Percentiles rank a stretch among this genome's conserved stretches.
These are phyloP conservation scores for Buxus sempervirens DNA, from an alignment of 164 flowering plant genomes.

Conservation along the genomic window DNA sequence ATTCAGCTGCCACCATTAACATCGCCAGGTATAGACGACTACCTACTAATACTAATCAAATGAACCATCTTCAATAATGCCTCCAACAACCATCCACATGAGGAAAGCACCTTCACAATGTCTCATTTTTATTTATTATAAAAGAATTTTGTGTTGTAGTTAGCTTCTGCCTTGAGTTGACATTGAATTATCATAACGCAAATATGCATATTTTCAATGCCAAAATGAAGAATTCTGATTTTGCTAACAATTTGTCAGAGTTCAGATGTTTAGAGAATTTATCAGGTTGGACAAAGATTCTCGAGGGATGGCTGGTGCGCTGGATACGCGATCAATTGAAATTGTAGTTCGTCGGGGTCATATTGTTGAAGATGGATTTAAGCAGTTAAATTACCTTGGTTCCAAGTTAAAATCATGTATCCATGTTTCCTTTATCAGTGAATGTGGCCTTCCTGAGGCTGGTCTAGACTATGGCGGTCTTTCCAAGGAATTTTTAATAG, in stretches of 20 bases:
- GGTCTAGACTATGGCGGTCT: conserved; percentile 98
- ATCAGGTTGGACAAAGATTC: conserved; percentile 85
- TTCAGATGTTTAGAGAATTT: conserved; percentile 95
- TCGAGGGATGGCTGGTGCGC: conserved; percentile 86
- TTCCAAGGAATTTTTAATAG: conserved; percentile 94
- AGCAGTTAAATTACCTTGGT: conserved; percentile 77
- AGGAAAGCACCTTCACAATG: too few relatives aligned
- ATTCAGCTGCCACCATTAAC: too few relatives aligned
- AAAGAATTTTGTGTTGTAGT: not conserved
- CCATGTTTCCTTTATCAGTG: conserved; percentile 96
- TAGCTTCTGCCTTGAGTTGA: not conserved
- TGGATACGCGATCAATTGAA: conserved; percentile 65
- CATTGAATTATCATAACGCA: not conserved
- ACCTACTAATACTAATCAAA: too few relatives aligned
- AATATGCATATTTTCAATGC: not conserved
- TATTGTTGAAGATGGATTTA: conserved; percentile 96
- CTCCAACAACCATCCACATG: too few relatives aligned
- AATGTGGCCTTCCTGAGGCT: conserved; percentile 97
- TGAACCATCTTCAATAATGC: too few relatives aligned
- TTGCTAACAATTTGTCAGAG: conserved; percentile 44
- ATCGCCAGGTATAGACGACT: too few relatives aligned
- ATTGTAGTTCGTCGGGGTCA: conserved; percentile 87
- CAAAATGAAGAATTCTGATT: not conserved
- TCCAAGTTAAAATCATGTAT: conserved; percentile 76
- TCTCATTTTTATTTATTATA: not conserved